Evolutionary conservation across 2,329 filamentous ascomycete species (phyloP), one percentile per base, ranked within the genome.

Genomic region (Exophiala xenobiotica): DNA sequence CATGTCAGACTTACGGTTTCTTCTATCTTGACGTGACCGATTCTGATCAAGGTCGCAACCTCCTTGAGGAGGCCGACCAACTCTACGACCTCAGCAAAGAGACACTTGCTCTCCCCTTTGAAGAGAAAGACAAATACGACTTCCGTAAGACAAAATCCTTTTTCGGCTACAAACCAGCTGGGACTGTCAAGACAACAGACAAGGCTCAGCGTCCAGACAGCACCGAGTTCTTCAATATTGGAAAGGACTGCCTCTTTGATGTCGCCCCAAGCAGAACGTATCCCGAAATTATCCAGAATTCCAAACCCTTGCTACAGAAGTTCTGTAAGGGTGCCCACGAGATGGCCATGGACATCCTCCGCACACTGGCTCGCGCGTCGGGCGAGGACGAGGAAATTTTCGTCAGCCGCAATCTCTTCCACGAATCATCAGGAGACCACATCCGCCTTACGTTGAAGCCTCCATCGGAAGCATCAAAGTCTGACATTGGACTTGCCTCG

Each of bases 1-100:
- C 67, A 20, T 70, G 67, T n/a, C 63, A 66, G 23, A 70, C 78
- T 1, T 65, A 79, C 1, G 78, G 78, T 1, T 80, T 81, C 66
- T 81, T 81, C 67, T 80, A 81, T 56, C 68, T 81, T 6, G 74
- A 81, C 57, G 63, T 80, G 3, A 65, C 67, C 20, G 62, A 62
- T 41, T 63, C 62, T 1, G 50, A 63, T 5, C 42, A 20, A 11
- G 75, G 74, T 4, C 57, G 67, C 9, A 58, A 61, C 0, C 61
- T 80, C 3, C 65, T 79, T 1, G 23, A 57, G 2, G 66, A 74
- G 48, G 71, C 72, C 2, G 68, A 77, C 27, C 46, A 63, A 1
- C 61, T 81, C 3, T 79, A 79, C 53, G 46, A 63, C 2, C 62
- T 79, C 6, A 67, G 71, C 11, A 67, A 72, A 55, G 65, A 66